phyloP scores from a whole-genome alignment of 441 rosid species.

The Lepidium campestre region DNA sequence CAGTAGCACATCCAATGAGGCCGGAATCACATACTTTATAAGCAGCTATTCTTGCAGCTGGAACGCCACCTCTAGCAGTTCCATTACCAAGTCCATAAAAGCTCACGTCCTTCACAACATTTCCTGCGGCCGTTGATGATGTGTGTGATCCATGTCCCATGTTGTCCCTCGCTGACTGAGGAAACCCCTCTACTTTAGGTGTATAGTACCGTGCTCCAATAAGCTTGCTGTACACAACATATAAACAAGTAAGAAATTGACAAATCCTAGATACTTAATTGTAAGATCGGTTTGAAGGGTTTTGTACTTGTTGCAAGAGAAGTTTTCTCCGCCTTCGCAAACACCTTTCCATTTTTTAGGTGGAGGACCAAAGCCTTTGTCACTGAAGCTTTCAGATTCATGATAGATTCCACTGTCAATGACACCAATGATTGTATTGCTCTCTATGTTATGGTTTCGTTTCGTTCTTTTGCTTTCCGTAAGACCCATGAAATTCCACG shows the following conservation, averaged over 20 bases:
- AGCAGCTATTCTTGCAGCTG: constrained; percentile 43
- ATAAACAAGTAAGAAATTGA: neutral
- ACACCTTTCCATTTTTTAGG: constrained; percentile 63
- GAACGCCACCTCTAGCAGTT: constrained; percentile 53
- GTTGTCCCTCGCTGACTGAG: constrained; percentile 32
- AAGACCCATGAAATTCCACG: constrained; percentile 50
- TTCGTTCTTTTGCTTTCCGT: constrained; percentile 4
- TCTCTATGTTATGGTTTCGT: constrained; percentile 16
- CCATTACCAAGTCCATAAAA: constrained; percentile 47
- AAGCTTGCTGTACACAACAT: constrained; percentile 29
- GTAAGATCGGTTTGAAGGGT: neutral
- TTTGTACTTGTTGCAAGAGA: constrained; percentile 62
- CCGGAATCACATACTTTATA: constrained; percentile 43
- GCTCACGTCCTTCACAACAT: constrained; percentile 29
- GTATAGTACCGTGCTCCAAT: constrained; percentile 45
- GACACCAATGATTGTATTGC: constrained; percentile 40
- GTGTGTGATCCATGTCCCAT: constrained; percentile 56
- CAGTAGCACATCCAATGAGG: constrained; percentile 22
- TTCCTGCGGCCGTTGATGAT: constrained; percentile 55
- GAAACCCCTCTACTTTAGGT: constrained; percentile 27
- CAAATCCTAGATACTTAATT: neutral
- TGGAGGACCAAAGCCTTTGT: constrained; percentile 34
- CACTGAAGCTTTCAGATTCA: constrained; percentile 43
- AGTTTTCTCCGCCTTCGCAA: constrained; percentile 38
- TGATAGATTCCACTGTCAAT: constrained; percentile 65